Percentiles rank a stretch among this genome's conserved stretches.
phyloP scores from a whole-genome alignment of 352 stramenopile species.

The Phytophthora quininea region DNA sequence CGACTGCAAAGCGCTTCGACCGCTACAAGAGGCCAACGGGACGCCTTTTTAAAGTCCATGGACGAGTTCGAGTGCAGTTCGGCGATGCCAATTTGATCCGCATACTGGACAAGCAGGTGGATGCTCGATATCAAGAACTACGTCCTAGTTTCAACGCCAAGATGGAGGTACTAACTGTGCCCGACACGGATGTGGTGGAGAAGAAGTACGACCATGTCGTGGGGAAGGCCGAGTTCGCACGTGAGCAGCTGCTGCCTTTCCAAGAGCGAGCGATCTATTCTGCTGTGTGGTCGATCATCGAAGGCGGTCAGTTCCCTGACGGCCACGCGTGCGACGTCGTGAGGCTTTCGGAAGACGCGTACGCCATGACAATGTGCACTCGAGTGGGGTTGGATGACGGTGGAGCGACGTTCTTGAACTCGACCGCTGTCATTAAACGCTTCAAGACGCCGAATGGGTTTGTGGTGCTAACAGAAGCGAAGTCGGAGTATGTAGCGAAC shows the following conservation, averaged over 20 bases:
- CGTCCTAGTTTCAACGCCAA: neutral
- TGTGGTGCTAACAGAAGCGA: slow-evolving; percentile 3
- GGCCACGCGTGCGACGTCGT: neutral
- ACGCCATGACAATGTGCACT: slow-evolving; percentile 1
- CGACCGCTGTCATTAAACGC: slow-evolving; percentile 9
- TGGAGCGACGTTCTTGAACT: neutral
- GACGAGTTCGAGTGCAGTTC: neutral
- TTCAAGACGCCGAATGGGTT: slow-evolving; percentile 2
- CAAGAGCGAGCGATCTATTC: neutral
- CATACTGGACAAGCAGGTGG: slow-evolving; percentile 5
- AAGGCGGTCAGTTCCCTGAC: slow-evolving; percentile 3
- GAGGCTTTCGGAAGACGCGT: slow-evolving; percentile 2
- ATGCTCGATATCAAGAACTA: neutral
- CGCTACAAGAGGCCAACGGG: neutral
- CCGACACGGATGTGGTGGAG: slow-evolving; percentile 2
- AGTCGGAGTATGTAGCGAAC: slow-evolving; percentile 3
- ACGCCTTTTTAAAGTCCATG: slow-evolving; percentile 1
- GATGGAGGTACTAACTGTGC: neutral
- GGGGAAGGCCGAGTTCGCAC: neutral
- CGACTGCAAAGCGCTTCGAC: neutral
- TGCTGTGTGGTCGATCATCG: slow-evolving; percentile 4
- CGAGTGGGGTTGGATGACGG: neutral
- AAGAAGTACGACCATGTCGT: neutral
- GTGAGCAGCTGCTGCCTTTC: slow-evolving; percentile 11
- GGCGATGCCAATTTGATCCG: slow-evolving; percentile 1